Evolutionary conservation across 2,329 filamentous ascomycete genomes (phyloP).

Genomic region (Tolypocladium amazonense): DNA sequence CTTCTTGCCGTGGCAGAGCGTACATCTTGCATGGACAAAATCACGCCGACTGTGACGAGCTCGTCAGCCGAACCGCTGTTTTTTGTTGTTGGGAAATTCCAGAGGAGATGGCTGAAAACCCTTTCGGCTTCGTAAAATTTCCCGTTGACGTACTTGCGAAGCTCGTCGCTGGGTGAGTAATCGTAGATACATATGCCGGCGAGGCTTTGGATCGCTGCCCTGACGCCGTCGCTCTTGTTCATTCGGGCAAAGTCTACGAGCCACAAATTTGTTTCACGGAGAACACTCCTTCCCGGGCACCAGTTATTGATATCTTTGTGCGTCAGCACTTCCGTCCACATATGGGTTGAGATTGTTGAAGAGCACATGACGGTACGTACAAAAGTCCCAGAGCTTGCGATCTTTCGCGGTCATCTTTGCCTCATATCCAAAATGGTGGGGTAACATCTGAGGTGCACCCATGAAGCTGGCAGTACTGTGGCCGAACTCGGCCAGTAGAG

Average conservation of each 20-base stretch:
- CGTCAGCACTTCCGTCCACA: too few species aligned
- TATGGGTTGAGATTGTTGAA: too few species aligned
- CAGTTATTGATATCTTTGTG: conserved; percentile 15
- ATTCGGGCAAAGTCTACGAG: conserved; percentile 27
- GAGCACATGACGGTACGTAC: too few species aligned
- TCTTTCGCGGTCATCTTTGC: too few species aligned
- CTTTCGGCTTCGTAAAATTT: conserved; percentile 18
- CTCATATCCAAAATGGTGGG: too few species aligned
- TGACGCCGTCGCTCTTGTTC: conserved; percentile 21
- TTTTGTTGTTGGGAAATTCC: conserved; percentile 9
- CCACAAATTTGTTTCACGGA: conserved; percentile 27
- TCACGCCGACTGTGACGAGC: conserved; percentile 23
- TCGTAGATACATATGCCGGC: conserved; percentile 30
- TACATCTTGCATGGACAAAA: conserved; percentile 29
- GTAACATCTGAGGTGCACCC: too few species aligned
- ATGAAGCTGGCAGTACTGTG: too few species aligned
- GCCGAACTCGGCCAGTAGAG: too few species aligned
- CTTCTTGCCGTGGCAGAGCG: too few species aligned
- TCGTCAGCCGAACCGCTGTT: conserved; percentile 16
- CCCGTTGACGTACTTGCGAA: conserved; percentile 21
- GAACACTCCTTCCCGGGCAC: conserved; percentile 28
- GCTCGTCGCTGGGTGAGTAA: conserved; percentile 20
- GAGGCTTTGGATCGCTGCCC: conserved; percentile 25
- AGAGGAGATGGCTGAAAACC: conserved; percentile 18
- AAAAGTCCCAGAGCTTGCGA: too few species aligned